These are phyloP conservation scores for Podospora pseudocomata DNA, from an alignment of 495 filamentous ascomycete genomes.

Conservation along the genomic window DNA sequence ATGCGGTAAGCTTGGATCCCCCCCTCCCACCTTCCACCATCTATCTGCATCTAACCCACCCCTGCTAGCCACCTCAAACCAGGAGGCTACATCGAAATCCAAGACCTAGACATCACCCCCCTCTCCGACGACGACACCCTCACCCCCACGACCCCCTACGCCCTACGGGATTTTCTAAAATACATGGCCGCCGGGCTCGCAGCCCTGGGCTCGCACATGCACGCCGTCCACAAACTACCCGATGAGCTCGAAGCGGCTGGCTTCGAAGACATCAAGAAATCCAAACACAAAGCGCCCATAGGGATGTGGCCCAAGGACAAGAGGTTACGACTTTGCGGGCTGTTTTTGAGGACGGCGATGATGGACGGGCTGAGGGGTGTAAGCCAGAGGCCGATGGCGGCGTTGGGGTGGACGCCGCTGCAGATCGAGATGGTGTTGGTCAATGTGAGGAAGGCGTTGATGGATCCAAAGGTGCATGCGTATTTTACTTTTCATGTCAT, in stretches of 20 bases:
- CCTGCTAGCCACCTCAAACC: slow-evolving; percentile 41
- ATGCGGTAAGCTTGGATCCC: slow-evolving; percentile 29
- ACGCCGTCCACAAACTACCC: slow-evolving; percentile 21
- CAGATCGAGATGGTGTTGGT: slow-evolving; percentile 42
- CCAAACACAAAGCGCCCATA: slow-evolving; percentile 32
- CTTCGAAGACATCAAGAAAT: slow-evolving; percentile 26
- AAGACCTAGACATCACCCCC: slow-evolving; percentile 43
- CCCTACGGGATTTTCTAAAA: slow-evolving; percentile 34
- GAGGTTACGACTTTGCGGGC: slow-evolving; percentile 31
- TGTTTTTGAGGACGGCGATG: slow-evolving; percentile 34
- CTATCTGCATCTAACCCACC: background rate
- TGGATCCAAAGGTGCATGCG: slow-evolving; percentile 31
- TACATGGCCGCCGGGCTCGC: slow-evolving; percentile 31
- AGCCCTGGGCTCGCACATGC: slow-evolving; percentile 27
- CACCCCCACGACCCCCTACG: slow-evolving; percentile 30
- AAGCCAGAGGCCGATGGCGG: slow-evolving; percentile 28
- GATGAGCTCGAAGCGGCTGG: slow-evolving; percentile 29
- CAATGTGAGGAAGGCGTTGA: slow-evolving; percentile 36
- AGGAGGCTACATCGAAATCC: slow-evolving; percentile 54
- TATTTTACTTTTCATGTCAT: slow-evolving; percentile 34
- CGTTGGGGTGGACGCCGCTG: slow-evolving; percentile 34
- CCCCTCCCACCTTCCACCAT: background rate
- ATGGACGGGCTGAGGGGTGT: slow-evolving; percentile 39
- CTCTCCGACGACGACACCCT: slow-evolving; percentile 44
- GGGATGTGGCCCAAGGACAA: slow-evolving; percentile 36